Percentiles rank a stretch among this genome's conserved stretches.
These are phyloP conservation scores for Cetradonia linearis DNA, from an alignment of 495 filamentous ascomycete genomes.

Conservation along the genomic window DNA sequence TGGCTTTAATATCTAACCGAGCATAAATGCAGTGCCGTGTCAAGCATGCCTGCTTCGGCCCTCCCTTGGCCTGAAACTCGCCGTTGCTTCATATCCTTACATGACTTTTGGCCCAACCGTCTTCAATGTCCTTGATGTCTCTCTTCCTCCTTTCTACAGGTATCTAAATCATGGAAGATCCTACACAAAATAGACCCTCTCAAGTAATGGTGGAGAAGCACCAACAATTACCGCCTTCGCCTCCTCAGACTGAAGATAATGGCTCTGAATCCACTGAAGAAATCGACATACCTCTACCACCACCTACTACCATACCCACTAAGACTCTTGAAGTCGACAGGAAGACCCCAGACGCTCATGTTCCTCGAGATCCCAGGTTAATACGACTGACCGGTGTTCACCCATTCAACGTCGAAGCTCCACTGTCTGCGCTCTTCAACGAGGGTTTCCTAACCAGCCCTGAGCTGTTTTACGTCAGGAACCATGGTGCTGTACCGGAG, in stretches of 20 bases:
- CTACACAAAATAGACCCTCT: slow-evolving; percentile 18
- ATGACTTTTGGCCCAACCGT: neutral
- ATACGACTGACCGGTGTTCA: slow-evolving; percentile 86
- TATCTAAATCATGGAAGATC: slow-evolving; percentile 22
- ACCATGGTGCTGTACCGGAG: slow-evolving; percentile 78
- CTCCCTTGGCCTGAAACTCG: neutral
- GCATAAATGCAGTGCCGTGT: neutral
- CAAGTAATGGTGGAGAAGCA: slow-evolving; percentile 18
- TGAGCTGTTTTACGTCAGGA: slow-evolving; percentile 94
- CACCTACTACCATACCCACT: slow-evolving; percentile 50
- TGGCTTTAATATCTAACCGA: neutral
- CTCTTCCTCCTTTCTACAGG: neutral
- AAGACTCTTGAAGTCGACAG: slow-evolving; percentile 63
- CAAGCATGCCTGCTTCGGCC: neutral
- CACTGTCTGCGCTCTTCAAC: slow-evolving; percentile 68
- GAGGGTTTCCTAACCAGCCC: slow-evolving; percentile 82
- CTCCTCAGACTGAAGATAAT: slow-evolving; percentile 27
- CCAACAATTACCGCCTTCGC: slow-evolving; percentile 25
- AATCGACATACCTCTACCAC: slow-evolving; percentile 57
- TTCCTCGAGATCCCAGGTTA: slow-evolving; percentile 75
- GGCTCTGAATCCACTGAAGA: slow-evolving; percentile 26
- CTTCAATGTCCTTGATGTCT: neutral
- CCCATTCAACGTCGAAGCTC: slow-evolving; percentile 90
- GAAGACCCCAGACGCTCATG: slow-evolving; percentile 75
- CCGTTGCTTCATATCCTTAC: neutral